Evolutionary conservation across 179 eudicot species (phyloP), one percentile per base, ranked within the genome.

Genomic region (Actinidia chinensis): DNA sequence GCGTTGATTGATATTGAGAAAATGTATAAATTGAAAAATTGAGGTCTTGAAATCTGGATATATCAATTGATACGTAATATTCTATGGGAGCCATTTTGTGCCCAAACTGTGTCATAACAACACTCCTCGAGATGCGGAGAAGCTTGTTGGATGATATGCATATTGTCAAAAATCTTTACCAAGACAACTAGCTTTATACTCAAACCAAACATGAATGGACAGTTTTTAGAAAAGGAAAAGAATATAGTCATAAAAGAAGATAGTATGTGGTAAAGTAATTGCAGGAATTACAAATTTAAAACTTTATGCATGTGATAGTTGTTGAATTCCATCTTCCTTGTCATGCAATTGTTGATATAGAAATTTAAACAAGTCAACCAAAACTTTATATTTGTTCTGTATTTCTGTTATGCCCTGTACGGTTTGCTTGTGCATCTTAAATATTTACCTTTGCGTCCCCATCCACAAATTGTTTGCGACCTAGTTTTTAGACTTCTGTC

Each of bases 61-160:
- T 14, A 36, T 36, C 40, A 36, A 36, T 36, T 36, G 40, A 36
- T 36, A 36, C 40, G 3, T 36, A 36, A 36, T 36, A 25, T 63
- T 28, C 68, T 12, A 63, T 4, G 68, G 28, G 68, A 63, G 68
- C 68, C 68, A 28, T 63, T 61, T 42, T 25, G 63, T 58, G 68
- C 28, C 12, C 68, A 63, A 63, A 63, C 6, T 5, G 23, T 60
- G 66, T 33, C 42, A 63, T 25, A 13, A 33, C 42, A 13, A 28
- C 43, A 28, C 15, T 63, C 68, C 1, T 60, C 15, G 12, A 63
- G 25, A 2, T 28, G 42, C 43, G 8, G 4, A 28, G 68, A 63
- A 63, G 28, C 8, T 4, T 33, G 18, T 63, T 63, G 65, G 40
- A 23, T 23, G 13, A 22, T n/a, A 36, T 36, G 40, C 40, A 36